Conservation (phyloP, 352 stramenopile genomes). For the Pythium guiyangense region DNA sequence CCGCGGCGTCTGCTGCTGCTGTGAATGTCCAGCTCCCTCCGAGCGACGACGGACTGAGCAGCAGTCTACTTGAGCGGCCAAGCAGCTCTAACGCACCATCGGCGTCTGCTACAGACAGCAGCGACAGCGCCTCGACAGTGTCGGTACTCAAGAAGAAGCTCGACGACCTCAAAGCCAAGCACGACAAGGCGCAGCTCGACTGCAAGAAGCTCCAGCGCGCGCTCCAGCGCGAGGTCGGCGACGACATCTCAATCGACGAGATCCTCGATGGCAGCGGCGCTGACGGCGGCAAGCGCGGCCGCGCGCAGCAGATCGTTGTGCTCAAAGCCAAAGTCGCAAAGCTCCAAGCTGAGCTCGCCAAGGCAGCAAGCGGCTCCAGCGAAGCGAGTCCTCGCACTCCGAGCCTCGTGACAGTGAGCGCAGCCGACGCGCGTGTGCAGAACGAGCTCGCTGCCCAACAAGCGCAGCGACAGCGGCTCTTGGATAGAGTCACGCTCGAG, state of each 20-base stretch:
- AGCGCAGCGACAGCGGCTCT: constrained; percentile 47
- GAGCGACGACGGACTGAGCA: neutral
- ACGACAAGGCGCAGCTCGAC: constrained; percentile 43
- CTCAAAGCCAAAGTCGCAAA: constrained; percentile 81
- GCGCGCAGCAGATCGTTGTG: constrained; percentile 84
- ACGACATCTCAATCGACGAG: constrained; percentile 49
- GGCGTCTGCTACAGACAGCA: neutral
- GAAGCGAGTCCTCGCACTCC: no score
- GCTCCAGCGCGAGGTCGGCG: constrained; percentile 56
- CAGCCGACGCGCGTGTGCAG: constrained; percentile 65
- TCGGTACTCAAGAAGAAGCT: constrained; percentile 35
- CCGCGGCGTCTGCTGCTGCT: constrained; percentile 7
- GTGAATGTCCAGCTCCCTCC: neutral
- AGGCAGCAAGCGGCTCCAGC: neutral
- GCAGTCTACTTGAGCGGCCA: neutral
- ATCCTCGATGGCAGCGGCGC: constrained; percentile 27
- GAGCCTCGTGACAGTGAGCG: constrained; percentile 1
- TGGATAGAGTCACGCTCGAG: constrained; percentile 58
- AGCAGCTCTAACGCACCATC: constrained; percentile 6
- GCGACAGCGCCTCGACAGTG: neutral
- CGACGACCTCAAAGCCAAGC: constrained; percentile 62
- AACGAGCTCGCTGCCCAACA: constrained; percentile 54
- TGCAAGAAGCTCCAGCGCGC: constrained; percentile 73
- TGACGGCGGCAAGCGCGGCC: constrained; percentile 32
- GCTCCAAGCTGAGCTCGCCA: constrained; percentile 37